These are phyloP conservation scores for Fusarium drepaniforme DNA, from an alignment of 2,329 filamentous ascomycete genomes.

Conservation along the genomic window DNA sequence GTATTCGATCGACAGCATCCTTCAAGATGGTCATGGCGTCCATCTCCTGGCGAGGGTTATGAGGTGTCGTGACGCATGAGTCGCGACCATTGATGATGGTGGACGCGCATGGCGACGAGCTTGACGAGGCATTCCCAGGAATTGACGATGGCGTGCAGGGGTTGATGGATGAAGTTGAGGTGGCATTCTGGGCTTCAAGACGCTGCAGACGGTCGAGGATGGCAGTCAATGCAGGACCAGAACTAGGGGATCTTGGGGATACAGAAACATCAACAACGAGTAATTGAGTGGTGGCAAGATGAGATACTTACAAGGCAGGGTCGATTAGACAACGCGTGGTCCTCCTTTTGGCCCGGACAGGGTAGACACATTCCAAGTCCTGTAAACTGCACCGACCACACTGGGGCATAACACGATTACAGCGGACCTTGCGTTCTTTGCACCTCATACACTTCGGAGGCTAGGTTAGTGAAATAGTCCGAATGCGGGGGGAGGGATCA, in stretches of 20 bases:
- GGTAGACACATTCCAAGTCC: conserved; percentile 45
- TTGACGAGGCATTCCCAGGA: conserved; percentile 32
- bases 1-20: conserved; percentile 46
- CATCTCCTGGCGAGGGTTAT: conserved; percentile 16
- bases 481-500: not conserved
- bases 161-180: conserved; percentile 4
- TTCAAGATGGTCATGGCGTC: conserved; percentile 45
- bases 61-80: conserved; percentile 16
- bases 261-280: conserved; percentile 10
- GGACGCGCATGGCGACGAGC: conserved; percentile 20
- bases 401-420: conserved; percentile 45
- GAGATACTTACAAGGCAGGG: conserved; percentile 31
- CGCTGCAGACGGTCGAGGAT: conserved; percentile 48
- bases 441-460: conserved; percentile 41
- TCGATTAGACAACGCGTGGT: conserved; percentile 29
- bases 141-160: conserved; percentile 2
- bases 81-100: conserved; percentile 10
- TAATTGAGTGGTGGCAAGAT: not conserved
- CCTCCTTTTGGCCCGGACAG: conserved; percentile 43
- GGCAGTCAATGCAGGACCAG: conserved; percentile 37
- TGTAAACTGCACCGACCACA: conserved; percentile 45
- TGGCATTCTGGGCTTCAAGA: conserved; percentile 41
- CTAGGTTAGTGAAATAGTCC: conserved; percentile 7
- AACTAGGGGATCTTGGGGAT: conserved; percentile 17
- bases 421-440: conserved; percentile 47